Base-by-base conservation (phyloP, 352 stramenopile genomes). In the Phytophthora sansomeana region DNA sequence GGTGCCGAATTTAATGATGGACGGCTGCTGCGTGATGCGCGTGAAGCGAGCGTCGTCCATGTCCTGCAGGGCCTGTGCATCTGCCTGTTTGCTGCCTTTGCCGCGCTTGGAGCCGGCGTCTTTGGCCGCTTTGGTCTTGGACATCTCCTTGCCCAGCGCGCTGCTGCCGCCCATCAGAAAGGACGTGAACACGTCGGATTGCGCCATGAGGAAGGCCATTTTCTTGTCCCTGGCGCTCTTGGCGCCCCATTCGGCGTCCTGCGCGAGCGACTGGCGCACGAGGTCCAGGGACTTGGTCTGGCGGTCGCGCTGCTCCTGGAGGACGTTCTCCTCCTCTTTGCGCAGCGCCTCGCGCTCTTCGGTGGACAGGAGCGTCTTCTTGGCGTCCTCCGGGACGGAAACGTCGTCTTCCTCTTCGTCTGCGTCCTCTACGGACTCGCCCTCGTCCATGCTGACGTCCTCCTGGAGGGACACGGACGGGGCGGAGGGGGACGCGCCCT, bases 131-230 rank as follows among this genome's bases (percentile, higher is more conserved):
- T 80, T 84, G 32, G 28, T 72, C 35, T 85, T 81, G 13, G 76
- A 75, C 86, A 96, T 93, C 26, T 90, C 86, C 56, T 91, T 91
- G 7, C 88, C 88, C 6, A 96, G 61, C 4, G 86, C 56, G 39
- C 83, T 94, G 6, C 78, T 90, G 3, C 88, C 88, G 51, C 88
- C 88, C 88, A 96, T 96, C 19, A 96, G 66, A 47, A 96, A 96
- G 41, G 80, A 91, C 66, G 88, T 96, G 63, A 96, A 96, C 13
- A 96, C 88, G 61, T 96, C 86, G 46, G 88, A 96, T 69, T 92
- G 88, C 3, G 88, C 88, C 88, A 96, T 96, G n/a, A 96, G 70
- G 58, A 96, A 96, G 38, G 80, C 81, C 83, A 96, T 89, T 54
- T 90, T 91, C 71, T 86, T 85, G 58, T 96, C 81, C 1, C 69